Base-by-base conservation (phyloP, 352 stramenopile genomes). In the Phytophthora europaea region DNA sequence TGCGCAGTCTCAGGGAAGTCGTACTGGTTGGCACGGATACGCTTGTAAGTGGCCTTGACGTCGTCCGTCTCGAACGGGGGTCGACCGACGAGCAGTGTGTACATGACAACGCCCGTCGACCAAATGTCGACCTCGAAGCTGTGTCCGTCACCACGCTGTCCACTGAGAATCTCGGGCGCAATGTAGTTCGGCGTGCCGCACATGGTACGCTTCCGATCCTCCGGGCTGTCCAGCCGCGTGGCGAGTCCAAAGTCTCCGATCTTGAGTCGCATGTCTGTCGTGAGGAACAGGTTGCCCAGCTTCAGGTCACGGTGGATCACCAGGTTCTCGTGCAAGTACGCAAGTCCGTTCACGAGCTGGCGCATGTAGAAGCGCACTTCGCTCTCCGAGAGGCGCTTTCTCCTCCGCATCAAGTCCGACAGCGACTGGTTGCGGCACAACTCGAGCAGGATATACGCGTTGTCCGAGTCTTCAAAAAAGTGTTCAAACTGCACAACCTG, bases 51-150 rank as follows among this genome's bases (percentile, higher is more conserved):
- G 50, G 97, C 90, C 68, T 99, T 99, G 16, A 99, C 97, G 73
- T 99, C 97, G 43, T 96, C 94, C 6, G 95, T 98, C 81, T 99
- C 97, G 65, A 99, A 99, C 0, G 98, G 98, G 18, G 98, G 98
- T n/a, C 97, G 97, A 6, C 98, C 98, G 6, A 99, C 94, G 2
- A 99, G 82, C 61, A 99, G 81, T 6, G 98, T 99, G 82, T 98
- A 99, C 76, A 99, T 94, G 72, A 99, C 98, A 7, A 99, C 97
- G 38, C 97, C 97, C 63, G 94, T 98, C 4, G 95, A 99, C 98
- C 98, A 99, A 43, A 99, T 93, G 76, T 99, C 98, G 5, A 99
- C 98, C 75, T 99, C 95, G 75, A 99, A 99, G 67, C 95, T 99
- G 82, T 99, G 97, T 61, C 97, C 97, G 26, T 91, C 85, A 13